phyloP scores from a whole-genome alignment of 305 asterid genomes.

The Withania somnifera region DNA sequence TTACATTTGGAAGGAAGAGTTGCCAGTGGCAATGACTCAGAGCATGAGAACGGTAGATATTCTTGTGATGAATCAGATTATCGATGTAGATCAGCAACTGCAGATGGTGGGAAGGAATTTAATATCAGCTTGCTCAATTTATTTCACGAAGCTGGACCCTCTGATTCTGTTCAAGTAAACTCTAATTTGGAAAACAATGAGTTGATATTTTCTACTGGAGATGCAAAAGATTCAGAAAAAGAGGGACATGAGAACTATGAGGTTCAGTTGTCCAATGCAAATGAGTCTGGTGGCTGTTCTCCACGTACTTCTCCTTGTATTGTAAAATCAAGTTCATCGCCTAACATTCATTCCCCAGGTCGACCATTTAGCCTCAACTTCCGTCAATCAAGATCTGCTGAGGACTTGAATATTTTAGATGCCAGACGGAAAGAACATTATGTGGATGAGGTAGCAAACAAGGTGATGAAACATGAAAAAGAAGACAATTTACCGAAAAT shows the following conservation, averaged over 20 bases:
- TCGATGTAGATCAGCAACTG: constrained; percentile 22
- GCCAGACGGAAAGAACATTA: constrained; percentile 28
- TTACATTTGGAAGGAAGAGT: constrained; percentile 48
- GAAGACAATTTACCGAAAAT: constrained; percentile 19
- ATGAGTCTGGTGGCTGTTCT: constrained; percentile 29
- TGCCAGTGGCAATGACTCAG: constrained; percentile 36
- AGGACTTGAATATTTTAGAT: constrained; percentile 41
- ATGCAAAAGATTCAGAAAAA: constrained; percentile 27
- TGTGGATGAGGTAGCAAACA: constrained; percentile 25
- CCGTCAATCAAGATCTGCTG: constrained; percentile 51
- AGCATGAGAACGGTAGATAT: constrained; percentile 40
- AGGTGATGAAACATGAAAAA: constrained; percentile 20
- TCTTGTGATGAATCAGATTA: constrained; percentile 44
- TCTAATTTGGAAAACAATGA: constrained; percentile 28
- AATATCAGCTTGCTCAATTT: constrained; percentile 25
- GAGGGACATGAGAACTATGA: constrained; percentile 28
- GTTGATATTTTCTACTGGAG: constrained; percentile 38
- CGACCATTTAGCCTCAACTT: constrained; percentile 12
- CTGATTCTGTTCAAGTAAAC: constrained; percentile 42
- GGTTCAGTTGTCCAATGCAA: constrained; percentile 30
- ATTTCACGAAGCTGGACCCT: constrained; percentile 27
- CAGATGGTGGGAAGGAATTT: constrained; percentile 26
- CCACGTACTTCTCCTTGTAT: constrained; percentile 30
- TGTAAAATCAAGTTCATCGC: constrained; percentile 62
- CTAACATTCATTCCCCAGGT: constrained; percentile 42